Conservation (phyloP, 345 rosid genomes). For the Brassica napus region DNA sequence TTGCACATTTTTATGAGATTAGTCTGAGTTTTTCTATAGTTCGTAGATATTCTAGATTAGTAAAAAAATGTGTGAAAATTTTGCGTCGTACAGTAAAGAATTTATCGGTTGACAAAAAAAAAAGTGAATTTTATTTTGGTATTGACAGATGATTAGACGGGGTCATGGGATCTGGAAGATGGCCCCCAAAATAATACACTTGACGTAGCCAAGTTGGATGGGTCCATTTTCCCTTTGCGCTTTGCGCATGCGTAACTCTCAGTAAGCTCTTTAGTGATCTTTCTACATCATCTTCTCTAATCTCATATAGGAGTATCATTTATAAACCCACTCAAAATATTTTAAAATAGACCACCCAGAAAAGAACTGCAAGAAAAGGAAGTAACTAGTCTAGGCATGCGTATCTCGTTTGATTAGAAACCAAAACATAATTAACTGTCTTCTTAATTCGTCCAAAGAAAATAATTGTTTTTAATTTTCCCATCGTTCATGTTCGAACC, state of each 20-base stretch:
- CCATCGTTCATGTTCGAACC: not conserved
- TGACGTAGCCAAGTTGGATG: slow-evolving; percentile 34
- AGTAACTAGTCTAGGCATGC: not conserved
- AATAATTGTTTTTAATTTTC: too few relatives aligned
- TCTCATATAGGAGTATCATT: not conserved
- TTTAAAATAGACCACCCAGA: slow-evolving; percentile 8
- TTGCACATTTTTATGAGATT: too few relatives aligned
- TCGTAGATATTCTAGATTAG: too few relatives aligned
- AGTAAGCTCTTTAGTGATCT: not conserved
- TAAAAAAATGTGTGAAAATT: not conserved
- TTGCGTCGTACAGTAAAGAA: not conserved
- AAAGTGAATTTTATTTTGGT: not conserved
- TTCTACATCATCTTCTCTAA: not conserved
- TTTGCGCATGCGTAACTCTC: slow-evolving; percentile 41
- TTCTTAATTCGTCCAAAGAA: not conserved
- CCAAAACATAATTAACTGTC: not conserved
- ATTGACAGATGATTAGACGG: slow-evolving; percentile 9
- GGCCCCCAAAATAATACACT: slow-evolving; percentile 28
- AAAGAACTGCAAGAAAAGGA: not conserved
- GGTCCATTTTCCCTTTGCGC: slow-evolving; percentile 24
- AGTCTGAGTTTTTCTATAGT: too few relatives aligned
- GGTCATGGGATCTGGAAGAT: slow-evolving; percentile 22
- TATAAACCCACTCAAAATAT: slow-evolving; percentile 4
- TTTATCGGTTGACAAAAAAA: too few relatives aligned
- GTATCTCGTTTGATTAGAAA: not conserved